Evolutionary conservation across 768 basidiomycete genomes (phyloP).

Genomic region (Tricholoma saponaceum): DNA sequence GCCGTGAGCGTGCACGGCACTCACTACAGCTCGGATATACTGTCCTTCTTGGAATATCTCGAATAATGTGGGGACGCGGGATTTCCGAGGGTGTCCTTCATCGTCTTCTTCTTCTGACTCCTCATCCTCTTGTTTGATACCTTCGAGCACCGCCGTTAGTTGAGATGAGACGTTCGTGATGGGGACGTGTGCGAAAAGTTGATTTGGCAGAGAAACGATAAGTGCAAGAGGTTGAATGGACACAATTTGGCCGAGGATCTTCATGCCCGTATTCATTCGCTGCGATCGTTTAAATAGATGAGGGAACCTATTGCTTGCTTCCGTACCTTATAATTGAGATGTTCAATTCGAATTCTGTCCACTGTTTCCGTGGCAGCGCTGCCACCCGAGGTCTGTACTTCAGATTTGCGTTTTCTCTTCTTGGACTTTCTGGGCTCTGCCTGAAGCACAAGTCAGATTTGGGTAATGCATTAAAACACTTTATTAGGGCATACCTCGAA

Average conservation of each 20-base stretch:
- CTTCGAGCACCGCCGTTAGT: constrained; percentile 69
- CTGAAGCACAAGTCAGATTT: neutral
- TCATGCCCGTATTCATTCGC: constrained; percentile 82
- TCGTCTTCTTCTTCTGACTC: constrained; percentile 46
- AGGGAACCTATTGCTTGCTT: neutral
- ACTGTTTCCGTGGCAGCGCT: constrained; percentile 38
- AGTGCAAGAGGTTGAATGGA: constrained; percentile 86
- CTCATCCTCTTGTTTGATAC: constrained; percentile 49
- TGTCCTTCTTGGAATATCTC: constrained; percentile 83
- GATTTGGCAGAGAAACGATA: constrained; percentile 92
- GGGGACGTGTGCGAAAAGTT: constrained; percentile 89
- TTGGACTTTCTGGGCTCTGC: constrained; percentile 42
- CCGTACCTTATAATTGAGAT: constrained; percentile 87
- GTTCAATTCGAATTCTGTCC: constrained; percentile 73
- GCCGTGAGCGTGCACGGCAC: constrained; percentile 64
- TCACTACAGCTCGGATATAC: constrained; percentile 78
- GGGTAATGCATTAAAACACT: constrained; percentile 1
- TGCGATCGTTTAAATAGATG: constrained; percentile 26
- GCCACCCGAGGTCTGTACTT: constrained; percentile 26
- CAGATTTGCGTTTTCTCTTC: constrained; percentile 46
- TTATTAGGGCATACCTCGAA: constrained; percentile 48
- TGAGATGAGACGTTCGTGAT: constrained; percentile 88
- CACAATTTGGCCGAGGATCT: constrained; percentile 82
- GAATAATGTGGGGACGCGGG: constrained; percentile 59
- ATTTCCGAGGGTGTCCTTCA: constrained; percentile 31